These are phyloP conservation scores for Cyberlindnera maritima DNA, from an alignment of 805 yeast species.

Conservation along the genomic window DNA sequence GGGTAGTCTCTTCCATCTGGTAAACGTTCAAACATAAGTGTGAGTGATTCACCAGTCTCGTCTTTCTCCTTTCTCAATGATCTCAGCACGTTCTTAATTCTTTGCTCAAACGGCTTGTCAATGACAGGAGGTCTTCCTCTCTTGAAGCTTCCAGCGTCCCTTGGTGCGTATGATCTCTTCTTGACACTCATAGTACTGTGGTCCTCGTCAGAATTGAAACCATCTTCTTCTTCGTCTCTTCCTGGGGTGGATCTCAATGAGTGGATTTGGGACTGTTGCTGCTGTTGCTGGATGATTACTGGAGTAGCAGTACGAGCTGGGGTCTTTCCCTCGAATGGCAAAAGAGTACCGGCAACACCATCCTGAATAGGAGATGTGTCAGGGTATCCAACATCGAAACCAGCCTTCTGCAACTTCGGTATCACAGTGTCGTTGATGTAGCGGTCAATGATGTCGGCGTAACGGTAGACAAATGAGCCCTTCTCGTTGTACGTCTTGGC, in stretches of 20 bases:
- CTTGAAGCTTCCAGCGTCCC: constrained; percentile 37
- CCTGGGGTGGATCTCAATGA: constrained; percentile 13
- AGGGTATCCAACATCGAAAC: constrained; percentile 37
- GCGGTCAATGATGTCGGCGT: constrained; percentile 54
- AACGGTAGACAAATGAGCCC: constrained; percentile 61
- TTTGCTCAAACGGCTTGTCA: constrained; percentile 86
- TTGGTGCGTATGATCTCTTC: constrained; percentile 11
- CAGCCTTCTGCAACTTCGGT: constrained; percentile 31
- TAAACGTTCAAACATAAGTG: constrained; percentile 72
- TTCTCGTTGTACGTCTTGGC: constrained; percentile 81
- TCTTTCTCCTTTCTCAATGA: constrained; percentile 71
- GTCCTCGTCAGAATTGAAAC: constrained; percentile 12
- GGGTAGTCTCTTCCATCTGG: constrained; percentile 58
- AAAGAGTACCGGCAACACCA: constrained; percentile 21
- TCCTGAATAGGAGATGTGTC: constrained; percentile 31
- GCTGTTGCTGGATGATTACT: background rate
- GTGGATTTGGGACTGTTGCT: constrained; percentile 1
- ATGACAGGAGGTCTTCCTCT: constrained; percentile 91
- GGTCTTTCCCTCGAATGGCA: constrained; percentile 13
- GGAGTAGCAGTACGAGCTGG: background rate
- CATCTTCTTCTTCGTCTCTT: constrained; percentile 16
- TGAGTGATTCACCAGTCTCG: constrained; percentile 46
- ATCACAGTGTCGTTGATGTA: constrained; percentile 36
- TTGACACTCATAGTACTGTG: constrained; percentile 3
- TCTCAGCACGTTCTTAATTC: constrained; percentile 84